Conservation (phyloP, 2,329 filamentous ascomycete genomes). For the Neophaeococcomyces mojaviensis region DNA sequence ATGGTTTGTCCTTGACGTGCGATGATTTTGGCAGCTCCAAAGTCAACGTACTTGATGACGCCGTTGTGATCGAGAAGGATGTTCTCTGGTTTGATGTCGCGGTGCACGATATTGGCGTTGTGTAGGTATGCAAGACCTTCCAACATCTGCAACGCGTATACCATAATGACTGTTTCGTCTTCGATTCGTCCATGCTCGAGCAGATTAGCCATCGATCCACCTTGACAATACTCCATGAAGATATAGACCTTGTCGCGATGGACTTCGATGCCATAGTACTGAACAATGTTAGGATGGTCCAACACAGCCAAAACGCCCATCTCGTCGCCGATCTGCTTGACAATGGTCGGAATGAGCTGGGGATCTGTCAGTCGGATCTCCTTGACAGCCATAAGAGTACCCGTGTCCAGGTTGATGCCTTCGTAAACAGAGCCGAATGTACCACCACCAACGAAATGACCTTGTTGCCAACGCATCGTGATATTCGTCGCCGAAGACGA, state of each 20-base stretch:
- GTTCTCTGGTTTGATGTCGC: slow-evolving; percentile 97
- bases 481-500: slow-evolving; percentile 93
- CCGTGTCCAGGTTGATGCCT: slow-evolving; percentile 92
- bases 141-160: slow-evolving; percentile 87
- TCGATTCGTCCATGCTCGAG: slow-evolving; percentile 95
- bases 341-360: slow-evolving; percentile 88
- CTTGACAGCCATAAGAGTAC: slow-evolving; percentile 96
- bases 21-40: slow-evolving; percentile 94
- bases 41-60: slow-evolving; percentile 98
- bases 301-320: slow-evolving; percentile 94
- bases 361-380: slow-evolving; percentile 96
- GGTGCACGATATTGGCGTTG: slow-evolving; percentile 83
- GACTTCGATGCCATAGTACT: slow-evolving; percentile 95
- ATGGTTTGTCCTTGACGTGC: slow-evolving; percentile 86
- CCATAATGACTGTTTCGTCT: slow-evolving; percentile 95
- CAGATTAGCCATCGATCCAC: slow-evolving; percentile 80
- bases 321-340: slow-evolving; percentile 88
- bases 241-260: slow-evolving; percentile 99
- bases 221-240: slow-evolving; percentile 99
- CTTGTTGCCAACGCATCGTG: slow-evolving; percentile 94
- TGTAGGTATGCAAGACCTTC: slow-evolving; percentile 93
- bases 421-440: slow-evolving; percentile 97
- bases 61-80: slow-evolving; percentile 95
- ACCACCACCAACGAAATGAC: slow-evolving; percentile 93
- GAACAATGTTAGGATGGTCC: slow-evolving; percentile 95